Percentiles rank a stretch among this genome's conserved stretches.
Conservation (phyloP, 2,329 filamentous ascomycete genomes). For the Trichoderma gracile region DNA sequence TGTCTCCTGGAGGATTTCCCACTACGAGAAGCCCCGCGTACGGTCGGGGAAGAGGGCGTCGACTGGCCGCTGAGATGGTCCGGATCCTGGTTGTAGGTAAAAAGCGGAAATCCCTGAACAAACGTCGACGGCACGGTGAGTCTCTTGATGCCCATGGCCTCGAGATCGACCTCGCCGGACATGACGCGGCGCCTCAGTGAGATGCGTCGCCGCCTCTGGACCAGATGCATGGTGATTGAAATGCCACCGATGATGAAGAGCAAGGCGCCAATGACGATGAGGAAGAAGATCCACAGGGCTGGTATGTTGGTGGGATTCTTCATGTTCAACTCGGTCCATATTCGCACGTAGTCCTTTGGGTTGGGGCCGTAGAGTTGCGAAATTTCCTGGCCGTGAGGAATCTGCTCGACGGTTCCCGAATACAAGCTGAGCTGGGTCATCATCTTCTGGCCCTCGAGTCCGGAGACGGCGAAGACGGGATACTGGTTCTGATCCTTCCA, state of each 20-base stretch:
- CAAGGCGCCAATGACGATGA: slow-evolving; percentile 71
- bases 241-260: slow-evolving; percentile 66
- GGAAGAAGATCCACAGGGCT: slow-evolving; percentile 77
- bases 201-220: slow-evolving; percentile 71
- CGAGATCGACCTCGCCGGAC: slow-evolving; percentile 79
- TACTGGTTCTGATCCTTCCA: slow-evolving; percentile 74
- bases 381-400: slow-evolving; percentile 61
- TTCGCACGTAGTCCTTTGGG: slow-evolving; percentile 59
- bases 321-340: slow-evolving; percentile 58
- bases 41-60: slow-evolving; percentile 39
- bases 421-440: slow-evolving; percentile 74
- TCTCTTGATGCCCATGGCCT: slow-evolving; percentile 80
- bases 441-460: slow-evolving; percentile 64
- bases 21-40: slow-evolving; percentile 35
- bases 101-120: slow-evolving; percentile 74
- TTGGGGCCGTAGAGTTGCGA: slow-evolving; percentile 56
- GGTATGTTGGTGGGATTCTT: slow-evolving; percentile 57
- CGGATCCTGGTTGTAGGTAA: slow-evolving; percentile 67
- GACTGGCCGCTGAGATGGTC: slow-evolving; percentile 41
- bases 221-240: slow-evolving; percentile 71
- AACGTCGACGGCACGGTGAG: slow-evolving; percentile 72
- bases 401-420: slow-evolving; percentile 69
- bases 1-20: slow-evolving; percentile 36
- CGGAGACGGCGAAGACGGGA: slow-evolving; percentile 81
- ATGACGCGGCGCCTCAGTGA: slow-evolving; percentile 69